phyloP scores from a whole-genome alignment of 495 filamentous ascomycete species.

The Aspergillus wentii region DNA sequence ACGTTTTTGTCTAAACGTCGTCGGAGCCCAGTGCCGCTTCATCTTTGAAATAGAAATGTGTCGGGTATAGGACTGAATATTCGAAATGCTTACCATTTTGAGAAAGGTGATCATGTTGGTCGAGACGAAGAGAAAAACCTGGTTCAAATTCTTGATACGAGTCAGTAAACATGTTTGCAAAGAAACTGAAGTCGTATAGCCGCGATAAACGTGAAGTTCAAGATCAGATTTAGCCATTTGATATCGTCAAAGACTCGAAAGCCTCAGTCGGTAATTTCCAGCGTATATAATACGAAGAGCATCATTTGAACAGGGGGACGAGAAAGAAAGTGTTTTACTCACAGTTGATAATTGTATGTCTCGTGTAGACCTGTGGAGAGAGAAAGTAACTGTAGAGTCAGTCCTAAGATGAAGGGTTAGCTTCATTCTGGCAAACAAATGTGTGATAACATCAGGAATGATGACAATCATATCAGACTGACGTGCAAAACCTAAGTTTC shows the following conservation, averaged over 20 bases:
- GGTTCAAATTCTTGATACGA: too few relatives aligned
- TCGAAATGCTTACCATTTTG: conserved; percentile 26
- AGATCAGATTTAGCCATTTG: conserved; percentile 86
- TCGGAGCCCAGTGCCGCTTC: conserved; percentile 99
- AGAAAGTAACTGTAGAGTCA: conserved; percentile 2
- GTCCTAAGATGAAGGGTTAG: too few relatives aligned
- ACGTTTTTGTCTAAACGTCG: conserved; percentile 41
- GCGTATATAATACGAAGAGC: conserved; percentile 79
- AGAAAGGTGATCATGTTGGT: neutral
- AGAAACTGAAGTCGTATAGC: conserved; percentile 15
- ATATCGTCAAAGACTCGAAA: conserved; percentile 72
- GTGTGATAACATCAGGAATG: conserved; percentile 11
- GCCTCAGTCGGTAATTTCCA: conserved; percentile 99
- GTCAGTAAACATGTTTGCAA: conserved; percentile 1
- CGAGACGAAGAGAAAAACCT: too few relatives aligned
- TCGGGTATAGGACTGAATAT: conserved; percentile 9
- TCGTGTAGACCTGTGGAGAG: too few relatives aligned
- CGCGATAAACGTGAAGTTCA: conserved; percentile 7
- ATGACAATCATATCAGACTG: conserved; percentile 74
- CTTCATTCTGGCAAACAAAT: conserved; percentile 13
- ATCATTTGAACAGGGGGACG: conserved; percentile 54
- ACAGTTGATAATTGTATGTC: too few relatives aligned
- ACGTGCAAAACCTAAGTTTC: conserved; percentile 97
- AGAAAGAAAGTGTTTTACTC: too few relatives aligned
- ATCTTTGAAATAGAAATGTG: conserved; percentile 70